These are phyloP conservation scores for Plasmodium gallinaceum DNA, from an alignment of 169 alveolate species.

Conservation along the genomic window DNA sequence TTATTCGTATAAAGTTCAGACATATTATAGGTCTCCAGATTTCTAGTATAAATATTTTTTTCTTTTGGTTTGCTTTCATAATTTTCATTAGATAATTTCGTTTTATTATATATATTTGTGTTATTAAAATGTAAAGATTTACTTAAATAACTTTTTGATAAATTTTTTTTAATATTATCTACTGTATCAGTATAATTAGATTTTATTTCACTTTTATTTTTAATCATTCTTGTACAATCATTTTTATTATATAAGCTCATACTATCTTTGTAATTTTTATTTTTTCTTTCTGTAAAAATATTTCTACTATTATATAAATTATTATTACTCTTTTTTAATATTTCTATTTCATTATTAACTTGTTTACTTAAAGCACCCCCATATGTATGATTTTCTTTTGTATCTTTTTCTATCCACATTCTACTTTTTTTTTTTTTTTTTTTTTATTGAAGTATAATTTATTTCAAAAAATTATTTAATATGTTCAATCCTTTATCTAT, in stretches of 20 bases:
- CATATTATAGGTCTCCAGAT: background rate
- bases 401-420: constrained; percentile 73
- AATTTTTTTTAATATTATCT: background rate
- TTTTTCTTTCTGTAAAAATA: constrained; percentile 19
- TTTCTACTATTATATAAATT: constrained; percentile 12
- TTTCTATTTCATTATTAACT: constrained; percentile 56
- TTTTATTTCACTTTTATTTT: constrained; percentile 5
- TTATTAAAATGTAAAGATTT: background rate
- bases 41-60: background rate
- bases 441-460: background rate
- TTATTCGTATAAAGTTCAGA: background rate
- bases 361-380: constrained; percentile 70
- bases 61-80: background rate
- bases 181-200: background rate
- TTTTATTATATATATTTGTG: background rate
- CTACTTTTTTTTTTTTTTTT: background rate
- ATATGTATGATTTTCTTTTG: constrained; percentile 11
- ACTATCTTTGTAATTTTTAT: constrained; percentile 3
- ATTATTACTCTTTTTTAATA: constrained; percentile 41
- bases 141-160: background rate
- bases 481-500: no score
- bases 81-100: background rate
- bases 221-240: background rate
- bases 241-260: background rate
- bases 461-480: background rate